These are phyloP conservation scores for Ustilago tritici DNA, from an alignment of 1,284 basidiomycete genomes.

Conservation along the genomic window DNA sequence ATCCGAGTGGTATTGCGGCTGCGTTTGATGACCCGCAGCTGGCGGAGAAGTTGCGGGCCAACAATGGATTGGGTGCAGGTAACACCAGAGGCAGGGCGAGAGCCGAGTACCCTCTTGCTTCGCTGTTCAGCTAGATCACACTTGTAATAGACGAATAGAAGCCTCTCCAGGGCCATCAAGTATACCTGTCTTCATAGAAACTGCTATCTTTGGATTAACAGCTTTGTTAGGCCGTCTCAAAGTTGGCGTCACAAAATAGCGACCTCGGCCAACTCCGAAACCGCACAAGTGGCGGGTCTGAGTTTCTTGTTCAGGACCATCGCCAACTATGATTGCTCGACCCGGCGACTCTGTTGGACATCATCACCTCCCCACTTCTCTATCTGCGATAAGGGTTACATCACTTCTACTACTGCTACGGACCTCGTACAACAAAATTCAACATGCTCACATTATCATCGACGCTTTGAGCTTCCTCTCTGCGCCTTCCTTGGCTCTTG, in stretches of 20 bases:
- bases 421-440: neutral
- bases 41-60: slow-evolving; percentile 35
- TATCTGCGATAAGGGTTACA: neutral
- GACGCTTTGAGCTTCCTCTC: neutral
- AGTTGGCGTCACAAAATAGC: neutral
- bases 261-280: slow-evolving; percentile 39
- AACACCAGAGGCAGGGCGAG: slow-evolving; percentile 33
- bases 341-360: neutral
- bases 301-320: slow-evolving; percentile 13
- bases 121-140: slow-evolving; percentile 30
- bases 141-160: slow-evolving; percentile 3
- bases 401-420: neutral
- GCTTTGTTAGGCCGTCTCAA: slow-evolving; percentile 14
- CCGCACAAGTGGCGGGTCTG: slow-evolving; percentile 11
- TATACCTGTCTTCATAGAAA: neutral
- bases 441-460: neutral
- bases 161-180: neutral
- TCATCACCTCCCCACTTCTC: neutral
- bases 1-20: slow-evolving; percentile 45
- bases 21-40: slow-evolving; percentile 49
- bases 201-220: neutral
- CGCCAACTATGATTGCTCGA: neutral
- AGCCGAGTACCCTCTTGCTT: slow-evolving; percentile 47
- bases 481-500: neutral
- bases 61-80: slow-evolving; percentile 32